Evolutionary conservation across 768 basidiomycete species (phyloP), one percentile per base, ranked within the genome.

Genomic region (Lentinula sp.): DNA sequence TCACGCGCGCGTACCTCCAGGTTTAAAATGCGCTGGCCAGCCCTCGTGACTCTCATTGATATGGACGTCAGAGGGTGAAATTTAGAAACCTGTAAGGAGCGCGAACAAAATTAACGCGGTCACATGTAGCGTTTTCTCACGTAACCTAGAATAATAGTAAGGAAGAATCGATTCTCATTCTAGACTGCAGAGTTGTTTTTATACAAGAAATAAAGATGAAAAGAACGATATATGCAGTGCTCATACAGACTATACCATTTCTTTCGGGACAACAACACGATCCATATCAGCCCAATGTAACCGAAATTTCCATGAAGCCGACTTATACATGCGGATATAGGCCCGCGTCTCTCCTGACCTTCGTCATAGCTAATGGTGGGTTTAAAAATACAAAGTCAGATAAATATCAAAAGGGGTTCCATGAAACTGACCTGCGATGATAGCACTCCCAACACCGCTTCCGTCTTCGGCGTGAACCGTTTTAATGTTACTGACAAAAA

Each of bases 401-500:
- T 21, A 35, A 53, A 10, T 13, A 40, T 4, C 48, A 13, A 58
- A 23, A 32, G 6, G 3, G 11, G 21, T 5, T 15, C 28, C 15
- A 11, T 35, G 58, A 34, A 52, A 74, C 82, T 66, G 50, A 86
- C 85, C 85, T 1, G 96, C 96, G 67, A 99, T 97, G 71, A 98
- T 97, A 6, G 95, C 94, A 66, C 91, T 93, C 13, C 97, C 96
- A 32, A 98, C 95, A 65, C 96, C 96, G 65, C 90, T 93, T 54
- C 93, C 91, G 70, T 93, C 93, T 71, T 92, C 93, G 11, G 93
- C 93, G 68, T 90, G 91, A 70, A 89, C 81, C 0, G 91, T 93
- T 13, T 84, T 69, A 65, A 93, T 89, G 64, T 86, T 88, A 66
- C 82, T 64, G 5, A 37, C 37, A 39, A 8, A 11, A 51, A 15